Conservation (phyloP, 2,329 filamentous ascomycete genomes). For the Alternaria longipes region DNA sequence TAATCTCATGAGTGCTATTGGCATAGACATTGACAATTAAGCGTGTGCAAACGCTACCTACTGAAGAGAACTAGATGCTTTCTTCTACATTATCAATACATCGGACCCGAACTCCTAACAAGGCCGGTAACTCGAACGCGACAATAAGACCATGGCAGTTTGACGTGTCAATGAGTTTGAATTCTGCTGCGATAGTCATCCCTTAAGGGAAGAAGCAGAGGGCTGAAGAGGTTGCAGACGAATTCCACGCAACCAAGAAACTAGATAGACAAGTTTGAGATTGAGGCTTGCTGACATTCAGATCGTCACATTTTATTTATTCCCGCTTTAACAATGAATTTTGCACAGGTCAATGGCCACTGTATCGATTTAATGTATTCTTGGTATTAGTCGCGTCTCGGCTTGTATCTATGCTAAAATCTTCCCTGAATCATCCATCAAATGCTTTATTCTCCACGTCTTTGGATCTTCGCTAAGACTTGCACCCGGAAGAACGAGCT, state of each 20-base stretch:
- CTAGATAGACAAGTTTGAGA: not conserved
- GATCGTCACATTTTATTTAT: not conserved
- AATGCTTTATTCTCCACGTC: conserved; percentile 5
- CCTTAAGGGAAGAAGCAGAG: too few relatives aligned
- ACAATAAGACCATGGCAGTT: too few relatives aligned
- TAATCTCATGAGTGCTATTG: too few relatives aligned
- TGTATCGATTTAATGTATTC: not conserved
- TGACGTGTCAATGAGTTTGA: too few relatives aligned
- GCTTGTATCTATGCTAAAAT: not conserved
- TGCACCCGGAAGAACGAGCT: conserved; percentile 7
- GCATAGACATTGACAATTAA: too few relatives aligned
- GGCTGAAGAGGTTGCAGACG: not conserved
- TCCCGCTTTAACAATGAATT: not conserved
- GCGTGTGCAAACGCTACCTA: too few relatives aligned
- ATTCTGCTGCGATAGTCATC: too few relatives aligned
- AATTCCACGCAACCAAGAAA: not conserved
- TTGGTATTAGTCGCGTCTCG: not conserved
- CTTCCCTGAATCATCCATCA: not conserved
- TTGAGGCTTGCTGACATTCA: not conserved
- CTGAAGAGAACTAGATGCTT: too few relatives aligned
- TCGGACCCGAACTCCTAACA: too few relatives aligned
- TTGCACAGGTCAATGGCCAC: not conserved
- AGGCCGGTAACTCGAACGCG: too few relatives aligned
- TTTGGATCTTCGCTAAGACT: conserved; percentile 7
- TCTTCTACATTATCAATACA: too few relatives aligned